These are phyloP conservation scores for Volutella citrinella DNA, from an alignment of 2,329 filamentous ascomycete genomes.

Conservation along the genomic window DNA sequence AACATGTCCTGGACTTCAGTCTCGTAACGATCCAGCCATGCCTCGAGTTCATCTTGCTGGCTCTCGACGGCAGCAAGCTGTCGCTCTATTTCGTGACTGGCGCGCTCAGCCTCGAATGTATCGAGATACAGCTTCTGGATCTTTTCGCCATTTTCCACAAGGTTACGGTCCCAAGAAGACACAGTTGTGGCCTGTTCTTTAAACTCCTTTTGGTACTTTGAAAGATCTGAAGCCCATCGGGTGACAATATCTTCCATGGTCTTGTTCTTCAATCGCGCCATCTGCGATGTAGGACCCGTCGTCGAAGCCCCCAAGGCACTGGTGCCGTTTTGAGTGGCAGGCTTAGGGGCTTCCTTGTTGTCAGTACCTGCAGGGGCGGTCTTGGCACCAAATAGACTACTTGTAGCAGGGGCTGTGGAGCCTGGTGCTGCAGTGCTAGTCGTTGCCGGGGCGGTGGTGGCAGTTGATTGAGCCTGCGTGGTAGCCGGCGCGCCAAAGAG, in stretches of 20 bases:
- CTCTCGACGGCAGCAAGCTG: conserved; percentile 87
- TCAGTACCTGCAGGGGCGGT: conserved; percentile 25
- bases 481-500: conserved; percentile 32
- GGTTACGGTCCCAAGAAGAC: conserved; percentile 83
- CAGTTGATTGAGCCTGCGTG: conserved; percentile 25
- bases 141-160: conserved; percentile 93
- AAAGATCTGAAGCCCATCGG: conserved; percentile 90
- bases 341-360: conserved; percentile 28
- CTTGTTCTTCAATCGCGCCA: conserved; percentile 93
- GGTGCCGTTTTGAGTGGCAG: conserved; percentile 26
- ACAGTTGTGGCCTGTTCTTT: conserved; percentile 85
- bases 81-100: conserved; percentile 89
- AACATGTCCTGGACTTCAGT: conserved; percentile 88
- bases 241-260: conserved; percentile 99
- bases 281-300: conserved; percentile 74
- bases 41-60: conserved; percentile 86
- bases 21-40: conserved; percentile 89
- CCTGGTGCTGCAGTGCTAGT: conserved; percentile 28
- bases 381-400: conserved; percentile 33
- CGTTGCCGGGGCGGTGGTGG: conserved; percentile 23
- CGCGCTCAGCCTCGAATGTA: conserved; percentile 90
- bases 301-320: conserved; percentile 67
- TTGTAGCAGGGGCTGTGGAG: conserved; percentile 27
- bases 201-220: conserved; percentile 96
- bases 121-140: conserved; percentile 90